These are phyloP conservation scores for Mycogone perniciosa DNA, from an alignment of 2,329 filamentous ascomycete species.

Conservation along the genomic window DNA sequence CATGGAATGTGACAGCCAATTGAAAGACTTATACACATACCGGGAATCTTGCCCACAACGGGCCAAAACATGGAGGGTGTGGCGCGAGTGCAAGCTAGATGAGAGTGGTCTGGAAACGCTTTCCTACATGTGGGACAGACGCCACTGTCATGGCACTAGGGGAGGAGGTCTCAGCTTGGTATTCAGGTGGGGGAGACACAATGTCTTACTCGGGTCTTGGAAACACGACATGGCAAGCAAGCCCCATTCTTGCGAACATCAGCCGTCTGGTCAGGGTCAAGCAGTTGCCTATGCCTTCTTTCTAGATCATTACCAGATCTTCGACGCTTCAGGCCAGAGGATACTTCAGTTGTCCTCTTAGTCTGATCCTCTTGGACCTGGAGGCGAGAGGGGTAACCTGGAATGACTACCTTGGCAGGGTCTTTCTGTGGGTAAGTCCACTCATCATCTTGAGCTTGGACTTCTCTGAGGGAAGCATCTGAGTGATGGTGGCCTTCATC, in stretches of 20 bases:
- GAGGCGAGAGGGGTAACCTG: conserved; percentile 27
- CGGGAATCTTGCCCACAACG: conserved; percentile 32
- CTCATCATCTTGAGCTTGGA: conserved; percentile 33
- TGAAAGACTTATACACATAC: conserved; percentile 23
- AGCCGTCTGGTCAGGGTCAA: conserved; percentile 39
- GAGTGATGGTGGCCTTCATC: conserved; percentile 26
- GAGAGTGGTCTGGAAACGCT: conserved; percentile 34
- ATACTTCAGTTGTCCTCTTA: conserved; percentile 18
- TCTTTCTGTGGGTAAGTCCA: conserved; percentile 35
- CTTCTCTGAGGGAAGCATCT: conserved; percentile 28
- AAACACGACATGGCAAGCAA: conserved; percentile 42
- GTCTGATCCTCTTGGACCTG: conserved; percentile 25
- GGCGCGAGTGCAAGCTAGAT: conserved; percentile 34
- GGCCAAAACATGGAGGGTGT: conserved; percentile 33
- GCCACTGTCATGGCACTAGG: conserved; percentile 35
- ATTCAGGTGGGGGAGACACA: conserved; percentile 13
- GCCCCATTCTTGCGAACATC: conserved; percentile 43
- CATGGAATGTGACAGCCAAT: not conserved
- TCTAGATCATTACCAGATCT: conserved; percentile 28
- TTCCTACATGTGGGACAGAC: conserved; percentile 37
- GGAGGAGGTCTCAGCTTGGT: conserved; percentile 22
- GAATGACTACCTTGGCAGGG: conserved; percentile 25
- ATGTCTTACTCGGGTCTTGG: conserved; percentile 41
- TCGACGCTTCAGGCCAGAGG: conserved; percentile 30
- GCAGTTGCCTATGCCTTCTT: conserved; percentile 32